Evolutionary conservation across 169 alveolate genomes (phyloP).

Genomic region (Cystoisospora suis): DNA sequence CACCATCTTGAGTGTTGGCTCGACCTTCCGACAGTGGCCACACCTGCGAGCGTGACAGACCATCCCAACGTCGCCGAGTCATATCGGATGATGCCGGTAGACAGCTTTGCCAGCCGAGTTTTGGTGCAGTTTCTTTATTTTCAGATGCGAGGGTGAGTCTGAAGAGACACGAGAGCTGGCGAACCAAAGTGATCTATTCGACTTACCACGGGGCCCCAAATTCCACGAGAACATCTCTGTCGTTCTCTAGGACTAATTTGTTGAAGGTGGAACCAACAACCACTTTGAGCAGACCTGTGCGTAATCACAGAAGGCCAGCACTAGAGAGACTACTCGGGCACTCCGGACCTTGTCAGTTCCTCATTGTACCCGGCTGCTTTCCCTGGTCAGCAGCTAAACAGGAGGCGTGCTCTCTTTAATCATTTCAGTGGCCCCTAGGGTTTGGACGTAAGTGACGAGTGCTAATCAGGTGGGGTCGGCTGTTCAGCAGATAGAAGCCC

Average conservation of each 20-base stretch:
- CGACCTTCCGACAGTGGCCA: conserved; percentile 61
- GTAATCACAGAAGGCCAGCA: background rate
- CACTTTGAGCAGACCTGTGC: conserved; percentile 41
- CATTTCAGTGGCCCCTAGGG: too few relatives aligned
- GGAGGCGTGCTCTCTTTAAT: too few relatives aligned
- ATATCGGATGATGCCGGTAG: background rate
- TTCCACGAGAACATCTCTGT: conserved; percentile 40
- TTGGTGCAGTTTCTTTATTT: too few relatives aligned
- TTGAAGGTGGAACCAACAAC: conserved; percentile 50
- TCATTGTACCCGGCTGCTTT: too few relatives aligned
- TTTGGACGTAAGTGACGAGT: too few relatives aligned
- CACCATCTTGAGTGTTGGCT: conserved; percentile 47
- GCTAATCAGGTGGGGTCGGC: too few relatives aligned
- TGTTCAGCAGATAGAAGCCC: too few relatives aligned
- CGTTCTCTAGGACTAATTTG: background rate
- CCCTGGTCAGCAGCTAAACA: too few relatives aligned
- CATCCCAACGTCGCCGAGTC: background rate
- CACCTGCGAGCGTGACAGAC: conserved; percentile 43
- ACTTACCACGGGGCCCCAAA: conserved; percentile 60
- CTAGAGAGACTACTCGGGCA: background rate
- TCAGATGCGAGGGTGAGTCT: too few relatives aligned
- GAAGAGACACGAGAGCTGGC: background rate
- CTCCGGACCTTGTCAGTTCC: background rate
- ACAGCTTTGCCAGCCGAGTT: background rate
- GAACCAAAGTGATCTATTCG: background rate